A percentile compares a stretch with the other conserved stretches of the same genome.
Evolutionary conservation across 768 basidiomycete genomes (phyloP).

Genomic region (Auricularia auricula-judae): DNA sequence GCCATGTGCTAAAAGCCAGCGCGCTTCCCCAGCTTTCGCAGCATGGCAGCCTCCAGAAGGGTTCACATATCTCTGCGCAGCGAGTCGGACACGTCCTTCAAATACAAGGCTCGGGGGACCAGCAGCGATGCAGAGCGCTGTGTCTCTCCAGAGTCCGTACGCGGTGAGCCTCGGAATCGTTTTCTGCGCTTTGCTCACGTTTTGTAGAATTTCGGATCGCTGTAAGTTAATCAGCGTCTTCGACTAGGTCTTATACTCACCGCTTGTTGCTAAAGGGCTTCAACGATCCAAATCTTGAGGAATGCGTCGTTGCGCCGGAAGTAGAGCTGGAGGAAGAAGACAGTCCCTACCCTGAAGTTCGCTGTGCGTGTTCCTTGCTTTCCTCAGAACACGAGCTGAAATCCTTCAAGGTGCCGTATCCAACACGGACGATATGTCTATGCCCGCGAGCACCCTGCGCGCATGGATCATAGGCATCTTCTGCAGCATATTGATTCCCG

Average conservation of each 20-base stretch:
- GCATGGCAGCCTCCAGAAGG: no score
- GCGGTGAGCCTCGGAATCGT: no score
- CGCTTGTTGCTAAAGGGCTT: constrained; percentile 13
- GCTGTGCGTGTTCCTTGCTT: constrained; percentile 26
- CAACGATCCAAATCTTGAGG: constrained; percentile 31
- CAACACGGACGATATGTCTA: constrained; percentile 59
- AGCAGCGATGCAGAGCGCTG: no score
- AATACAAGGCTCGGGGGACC: no score
- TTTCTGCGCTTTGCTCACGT: no score
- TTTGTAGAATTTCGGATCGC: no score
- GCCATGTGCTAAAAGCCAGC: no score
- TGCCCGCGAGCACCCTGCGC: constrained; percentile 53
- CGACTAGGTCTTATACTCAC: not conserved
- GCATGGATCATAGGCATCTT: constrained; percentile 43
- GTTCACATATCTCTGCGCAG: no score
- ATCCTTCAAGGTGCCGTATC: constrained; percentile 36
- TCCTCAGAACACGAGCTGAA: not conserved
- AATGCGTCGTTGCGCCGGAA: constrained; percentile 29
- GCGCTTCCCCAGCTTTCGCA: no score
- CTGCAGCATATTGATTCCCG: constrained; percentile 8
- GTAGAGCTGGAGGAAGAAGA: constrained; percentile 38
- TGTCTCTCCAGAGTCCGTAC: no score
- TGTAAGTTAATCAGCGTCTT: no score
- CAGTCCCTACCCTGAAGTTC: constrained; percentile 77
- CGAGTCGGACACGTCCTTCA: no score